Evolutionary conservation across 2,329 filamentous ascomycete genomes (phyloP).

Genomic region (Calonectria montana): DNA sequence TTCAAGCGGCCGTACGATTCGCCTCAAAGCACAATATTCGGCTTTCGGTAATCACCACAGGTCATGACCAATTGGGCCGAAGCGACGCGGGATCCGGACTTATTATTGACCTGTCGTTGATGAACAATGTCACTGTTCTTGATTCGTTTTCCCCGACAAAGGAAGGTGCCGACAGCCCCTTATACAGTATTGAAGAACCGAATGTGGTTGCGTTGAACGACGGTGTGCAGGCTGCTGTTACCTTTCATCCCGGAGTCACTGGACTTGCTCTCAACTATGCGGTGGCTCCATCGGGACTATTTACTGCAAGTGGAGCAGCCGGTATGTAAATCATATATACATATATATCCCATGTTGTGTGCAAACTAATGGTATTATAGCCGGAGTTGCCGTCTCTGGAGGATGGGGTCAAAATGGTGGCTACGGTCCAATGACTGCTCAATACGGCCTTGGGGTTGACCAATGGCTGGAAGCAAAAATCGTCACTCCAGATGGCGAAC

Average conservation of each 20-base stretch:
- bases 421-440: background rate
- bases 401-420: background rate
- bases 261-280: slow-evolving; percentile 4
- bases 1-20: background rate
- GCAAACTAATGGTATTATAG: background rate
- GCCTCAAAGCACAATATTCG: background rate
- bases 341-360: background rate
- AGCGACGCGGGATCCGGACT: background rate
- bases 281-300: background rate
- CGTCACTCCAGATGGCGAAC: background rate
- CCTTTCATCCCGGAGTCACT: background rate
- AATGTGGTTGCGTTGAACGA: background rate
- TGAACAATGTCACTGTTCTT: background rate
- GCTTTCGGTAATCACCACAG: background rate
- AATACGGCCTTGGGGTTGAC: background rate
- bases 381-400: background rate
- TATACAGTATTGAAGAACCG: background rate
- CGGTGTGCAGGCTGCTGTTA: background rate
- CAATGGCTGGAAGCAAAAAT: background rate
- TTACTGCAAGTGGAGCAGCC: background rate
- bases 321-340: background rate
- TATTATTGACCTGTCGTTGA: background rate
- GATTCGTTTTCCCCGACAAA: background rate
- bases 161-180: background rate
- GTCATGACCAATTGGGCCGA: background rate